phyloP scores from a whole-genome alignment of 257 asterid species.

The Lantana camara region DNA sequence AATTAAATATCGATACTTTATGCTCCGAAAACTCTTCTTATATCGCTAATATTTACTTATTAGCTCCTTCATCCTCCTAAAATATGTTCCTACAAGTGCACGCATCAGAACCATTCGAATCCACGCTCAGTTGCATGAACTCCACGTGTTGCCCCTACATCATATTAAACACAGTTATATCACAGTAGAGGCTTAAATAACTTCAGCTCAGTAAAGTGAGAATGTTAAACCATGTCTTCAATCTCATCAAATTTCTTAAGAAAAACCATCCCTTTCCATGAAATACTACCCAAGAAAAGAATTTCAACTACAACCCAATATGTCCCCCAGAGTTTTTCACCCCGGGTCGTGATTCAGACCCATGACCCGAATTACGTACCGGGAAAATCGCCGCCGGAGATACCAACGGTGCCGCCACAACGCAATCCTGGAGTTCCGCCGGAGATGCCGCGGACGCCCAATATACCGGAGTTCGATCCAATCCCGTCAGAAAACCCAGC shows the following conservation, averaged over 20 bases:
- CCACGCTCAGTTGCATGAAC: no score
- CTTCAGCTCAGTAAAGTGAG: background rate
- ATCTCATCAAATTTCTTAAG: slow-evolving; percentile 36
- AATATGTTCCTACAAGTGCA: no score
- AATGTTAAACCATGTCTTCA: slow-evolving; percentile 34
- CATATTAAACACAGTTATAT: no score
- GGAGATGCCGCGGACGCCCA: slow-evolving; percentile 47
- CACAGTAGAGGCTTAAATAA: no score
- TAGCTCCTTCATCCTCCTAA: no score
- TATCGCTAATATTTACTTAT: no score
- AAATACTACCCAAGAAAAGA: slow-evolving; percentile 15
- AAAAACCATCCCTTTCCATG: slow-evolving; percentile 28
- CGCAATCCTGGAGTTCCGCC: slow-evolving; percentile 34
- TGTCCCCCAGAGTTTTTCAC: background rate
- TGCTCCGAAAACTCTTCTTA: no score
- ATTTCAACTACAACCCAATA: background rate
- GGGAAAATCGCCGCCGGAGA: slow-evolving; percentile 48
- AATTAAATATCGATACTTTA: no score
- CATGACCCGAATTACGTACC: slow-evolving; percentile 39
- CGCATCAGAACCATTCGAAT: no score
- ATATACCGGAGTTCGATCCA: slow-evolving; percentile 55
- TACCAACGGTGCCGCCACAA: no score
- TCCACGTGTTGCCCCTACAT: no score
- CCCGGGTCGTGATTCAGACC: slow-evolving; percentile 25
- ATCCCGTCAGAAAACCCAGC: slow-evolving; percentile 55